These are phyloP conservation scores for Truncatella angustata DNA, from an alignment of 2,329 filamentous ascomycete genomes.

Conservation along the genomic window DNA sequence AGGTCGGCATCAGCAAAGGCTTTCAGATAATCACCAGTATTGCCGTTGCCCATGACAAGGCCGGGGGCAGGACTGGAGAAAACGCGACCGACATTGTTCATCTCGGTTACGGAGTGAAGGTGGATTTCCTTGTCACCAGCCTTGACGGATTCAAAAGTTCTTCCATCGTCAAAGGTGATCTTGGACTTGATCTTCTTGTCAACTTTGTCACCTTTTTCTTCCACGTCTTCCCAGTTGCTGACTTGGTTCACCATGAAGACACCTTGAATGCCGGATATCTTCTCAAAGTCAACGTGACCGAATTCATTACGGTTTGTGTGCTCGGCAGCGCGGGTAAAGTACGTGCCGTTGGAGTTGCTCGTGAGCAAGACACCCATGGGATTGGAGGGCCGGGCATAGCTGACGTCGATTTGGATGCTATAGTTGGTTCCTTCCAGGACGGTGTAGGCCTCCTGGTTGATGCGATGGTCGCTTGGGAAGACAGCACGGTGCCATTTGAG, in stretches of 20 bases:
- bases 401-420: conserved; percentile 94
- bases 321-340: conserved; percentile 87
- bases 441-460: conserved; percentile 86
- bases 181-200: conserved; percentile 71
- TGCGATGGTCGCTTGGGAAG: conserved; percentile 76
- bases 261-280: conserved; percentile 86
- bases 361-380: conserved; percentile 89
- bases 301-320: conserved; percentile 80
- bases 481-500: conserved; percentile 86
- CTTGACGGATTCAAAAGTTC: conserved; percentile 75
- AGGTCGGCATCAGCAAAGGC: conserved; percentile 73
- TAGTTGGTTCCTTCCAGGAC: conserved; percentile 95
- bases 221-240: conserved; percentile 77
- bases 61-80: conserved; percentile 94
- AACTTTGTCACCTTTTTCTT: conserved; percentile 44
- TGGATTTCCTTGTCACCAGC: conserved; percentile 69
- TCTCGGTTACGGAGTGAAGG: conserved; percentile 86
- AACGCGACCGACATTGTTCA: conserved; percentile 78
- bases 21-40: conserved; percentile 74
- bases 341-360: conserved; percentile 96
- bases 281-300: conserved; percentile 91
- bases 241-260: conserved; percentile 89
- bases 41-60: conserved; percentile 90
- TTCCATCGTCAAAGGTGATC: conserved; percentile 94
- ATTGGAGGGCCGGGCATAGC: conserved; percentile 62